A percentile compares a stretch with the other conserved stretches of the same genome.
Conservation (phyloP, 305 asterid genomes). For the Ajuga reptans region DNA sequence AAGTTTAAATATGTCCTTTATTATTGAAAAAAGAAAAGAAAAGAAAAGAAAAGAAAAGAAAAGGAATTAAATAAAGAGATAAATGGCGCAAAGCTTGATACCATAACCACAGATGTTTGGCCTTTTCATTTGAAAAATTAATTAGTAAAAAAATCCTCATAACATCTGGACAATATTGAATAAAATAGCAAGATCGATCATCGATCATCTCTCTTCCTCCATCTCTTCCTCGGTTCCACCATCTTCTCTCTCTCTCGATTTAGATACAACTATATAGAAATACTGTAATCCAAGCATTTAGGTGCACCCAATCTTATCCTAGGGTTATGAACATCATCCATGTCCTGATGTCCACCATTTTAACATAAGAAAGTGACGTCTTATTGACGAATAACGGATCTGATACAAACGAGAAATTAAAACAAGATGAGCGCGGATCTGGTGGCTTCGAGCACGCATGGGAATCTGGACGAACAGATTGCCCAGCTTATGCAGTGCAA, state of each 20-base stretch:
- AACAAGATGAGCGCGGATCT: slow-evolving; percentile 55
- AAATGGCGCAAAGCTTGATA: no score
- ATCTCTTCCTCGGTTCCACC: slow-evolving; percentile 21
- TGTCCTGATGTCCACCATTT: slow-evolving; percentile 15
- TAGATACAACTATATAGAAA: slow-evolving; percentile 8
- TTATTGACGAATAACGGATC: slow-evolving; percentile 28
- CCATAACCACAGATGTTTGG: background rate
- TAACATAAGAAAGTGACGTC: slow-evolving; percentile 8
- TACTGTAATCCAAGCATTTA: slow-evolving; percentile 9
- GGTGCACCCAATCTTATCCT: slow-evolving; percentile 20
- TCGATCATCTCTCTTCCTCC: slow-evolving; percentile 17
- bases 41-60: no score
- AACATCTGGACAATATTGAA: slow-evolving; percentile 13
- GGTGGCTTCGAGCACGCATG: slow-evolving; percentile 45
- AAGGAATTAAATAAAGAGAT: no score
- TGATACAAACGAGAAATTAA: slow-evolving; percentile 22
- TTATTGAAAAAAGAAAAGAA: no score
- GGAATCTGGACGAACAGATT: slow-evolving; percentile 72
- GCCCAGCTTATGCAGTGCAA: slow-evolving; percentile 87
- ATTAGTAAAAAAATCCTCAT: background rate
- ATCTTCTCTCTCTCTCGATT: background rate
- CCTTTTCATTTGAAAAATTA: background rate
- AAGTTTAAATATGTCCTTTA: no score
- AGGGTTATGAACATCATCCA: slow-evolving; percentile 18
- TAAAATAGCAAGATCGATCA: slow-evolving; percentile 24